A percentile compares a stretch with the other conserved stretches of the same genome.
Evolutionary conservation across 345 rosid species (phyloP).

Genomic region (Psidium friedrichsthalianum): DNA sequence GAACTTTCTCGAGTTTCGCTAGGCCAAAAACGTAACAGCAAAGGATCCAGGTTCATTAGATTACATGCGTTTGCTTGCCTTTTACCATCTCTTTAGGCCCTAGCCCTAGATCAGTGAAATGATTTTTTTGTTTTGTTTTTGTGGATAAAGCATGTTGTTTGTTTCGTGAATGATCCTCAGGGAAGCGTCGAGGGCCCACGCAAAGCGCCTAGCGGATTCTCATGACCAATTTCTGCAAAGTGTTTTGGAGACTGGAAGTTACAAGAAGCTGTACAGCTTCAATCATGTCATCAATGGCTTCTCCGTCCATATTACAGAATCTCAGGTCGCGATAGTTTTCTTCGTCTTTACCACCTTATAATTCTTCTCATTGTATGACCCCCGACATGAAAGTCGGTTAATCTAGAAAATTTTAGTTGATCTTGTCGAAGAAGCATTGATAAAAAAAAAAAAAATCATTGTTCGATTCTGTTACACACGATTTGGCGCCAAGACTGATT

Average conservation of each 20-base stretch:
- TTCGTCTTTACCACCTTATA: neutral
- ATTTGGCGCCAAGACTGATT: no score
- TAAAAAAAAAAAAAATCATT: neutral
- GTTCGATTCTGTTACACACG: no score
- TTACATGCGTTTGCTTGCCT: neutral
- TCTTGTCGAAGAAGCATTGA: neutral
- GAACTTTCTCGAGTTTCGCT: neutral
- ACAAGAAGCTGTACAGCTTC: constrained; percentile 76
- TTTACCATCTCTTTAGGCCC: neutral
- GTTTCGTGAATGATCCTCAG: constrained; percentile 4
- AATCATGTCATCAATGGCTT: constrained; percentile 69
- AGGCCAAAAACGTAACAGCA: neutral
- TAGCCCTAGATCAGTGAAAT: neutral
- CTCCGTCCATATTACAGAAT: constrained; percentile 54
- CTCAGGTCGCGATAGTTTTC: constrained; percentile 31
- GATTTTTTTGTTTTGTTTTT: neutral
- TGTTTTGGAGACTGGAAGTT: constrained; percentile 48
- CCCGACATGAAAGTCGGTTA: neutral
- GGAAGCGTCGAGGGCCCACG: constrained; percentile 26
- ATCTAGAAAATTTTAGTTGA: neutral
- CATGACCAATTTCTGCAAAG: constrained; percentile 54
- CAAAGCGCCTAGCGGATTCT: constrained; percentile 37
- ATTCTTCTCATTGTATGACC: neutral
- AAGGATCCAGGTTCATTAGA: neutral
- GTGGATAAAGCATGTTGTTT: neutral